Base-by-base conservation (phyloP, 2,329 filamentous ascomycete genomes). In the Alternaria gaisen region DNA sequence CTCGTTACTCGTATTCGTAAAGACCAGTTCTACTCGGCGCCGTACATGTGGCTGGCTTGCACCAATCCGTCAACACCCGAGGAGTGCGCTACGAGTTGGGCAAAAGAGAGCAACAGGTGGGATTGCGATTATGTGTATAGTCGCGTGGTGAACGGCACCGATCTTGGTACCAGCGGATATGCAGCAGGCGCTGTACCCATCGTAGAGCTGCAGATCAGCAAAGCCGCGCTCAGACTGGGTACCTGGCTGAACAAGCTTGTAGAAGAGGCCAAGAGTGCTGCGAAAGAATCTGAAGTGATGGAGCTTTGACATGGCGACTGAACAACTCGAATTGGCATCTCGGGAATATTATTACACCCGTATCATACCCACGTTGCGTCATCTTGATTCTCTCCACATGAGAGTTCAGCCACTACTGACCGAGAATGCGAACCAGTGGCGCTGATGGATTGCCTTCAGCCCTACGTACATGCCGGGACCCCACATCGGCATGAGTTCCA, bases 121-220 rank as follows among this genome's bases (percentile, higher is more conserved):
- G 79, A 72, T 5, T 81, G 79, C 58, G 73, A 77, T 44, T 80
- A 80, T 54, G 78, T 80, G 7, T 81, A 78, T 50, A 72, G 67
- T 20, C 68, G 70, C 11, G 61, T 72, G 7, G 60, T 61, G n/a
- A 74, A 76, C 20, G 67, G 67, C 12, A 76, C 69, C 1, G 77
- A 80, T 65, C 67, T 80, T 14, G 71, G 73, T 0, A 75, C 68
- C 6, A 70, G 73, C 52, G 79, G 78, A 5, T 81, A 80, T 58
- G 78, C 79, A 5, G 55, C 64, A 20, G 76, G 76, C 6, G 79
- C 72, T n/a, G 75, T 76, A 38, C 78, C 78, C 1, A 78, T 80
- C 24, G 74, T 80, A 5, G 79, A 81, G 62, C 28, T 81, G 38
- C 79, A 80, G 59, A 76, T 80, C 32, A 79, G 77, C 56, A 81